Evolutionary conservation across 352 stramenopile species (phyloP), one percentile per base, ranked within the genome.

Genomic region (Pythium periplocum): DNA sequence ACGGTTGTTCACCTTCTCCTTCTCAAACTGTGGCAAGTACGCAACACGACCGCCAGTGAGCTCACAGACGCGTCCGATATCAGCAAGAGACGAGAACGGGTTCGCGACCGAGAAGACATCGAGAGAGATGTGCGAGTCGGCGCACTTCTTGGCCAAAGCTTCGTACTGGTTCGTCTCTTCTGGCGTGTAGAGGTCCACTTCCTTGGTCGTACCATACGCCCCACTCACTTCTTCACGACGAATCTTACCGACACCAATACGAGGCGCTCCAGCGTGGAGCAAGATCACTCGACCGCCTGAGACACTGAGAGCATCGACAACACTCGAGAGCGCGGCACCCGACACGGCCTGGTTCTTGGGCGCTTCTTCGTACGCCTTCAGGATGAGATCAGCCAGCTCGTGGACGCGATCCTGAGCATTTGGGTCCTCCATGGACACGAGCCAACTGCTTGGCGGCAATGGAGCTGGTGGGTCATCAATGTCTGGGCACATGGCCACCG

Each of bases 1-100:
- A 40, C 68, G 75, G 61, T 91, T 90, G 67, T 81, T 90, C 42
- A 73, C 78, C 55, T 78, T 76, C 51, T 93, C 83, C 57, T 90
- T 93, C 55, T 91, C 80, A 50, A 94, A 92, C 55, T 93, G 78
- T 32, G 84, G 86, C 66, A 96, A 81, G 71, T 94, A 92, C 48
- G 82, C 69, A 26, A 94, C 84, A 37, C 83, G 83, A 11, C 86
- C 87, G 48, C 86, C 87, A 31, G 86, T 96, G 56, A 95, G 61
- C 48, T 93, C 83, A 54, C 81, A 88, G 8, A 92, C 75, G 39
- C 83, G 83, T 17, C 78, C 81, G 31, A 92, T 73, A 48, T 93
- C 83, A 8, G 83, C 83, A 30, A 93, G 64, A 40, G 87, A 93
- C 10, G 82, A 77, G 55, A 91, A 93, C 39, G 83, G 69, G 58